Percentiles rank a stretch among this genome's conserved stretches.
These are phyloP conservation scores for Endotrypanum monterogeii DNA, from an alignment of 208 protist genomes.

Conservation along the genomic window DNA sequence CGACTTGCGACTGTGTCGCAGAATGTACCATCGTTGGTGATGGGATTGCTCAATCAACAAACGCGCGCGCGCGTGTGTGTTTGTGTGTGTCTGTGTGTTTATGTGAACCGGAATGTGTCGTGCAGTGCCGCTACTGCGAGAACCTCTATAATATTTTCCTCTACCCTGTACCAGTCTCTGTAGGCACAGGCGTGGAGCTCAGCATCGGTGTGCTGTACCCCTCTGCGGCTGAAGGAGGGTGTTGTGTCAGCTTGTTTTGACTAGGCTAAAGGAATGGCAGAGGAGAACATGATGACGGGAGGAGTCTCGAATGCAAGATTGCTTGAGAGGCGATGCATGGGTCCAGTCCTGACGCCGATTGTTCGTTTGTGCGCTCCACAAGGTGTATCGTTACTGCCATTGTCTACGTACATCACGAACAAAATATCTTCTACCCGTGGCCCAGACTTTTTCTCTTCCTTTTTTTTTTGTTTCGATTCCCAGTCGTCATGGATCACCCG, in stretches of 20 bases:
- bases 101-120: constrained; percentile 33
- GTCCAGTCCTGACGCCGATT: too few relatives aligned
- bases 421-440: too few relatives aligned
- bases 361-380: too few relatives aligned
- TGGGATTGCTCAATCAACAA: not conserved
- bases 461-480: too few relatives aligned
- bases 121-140: constrained; percentile 23
- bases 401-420: too few relatives aligned
- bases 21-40: not conserved
- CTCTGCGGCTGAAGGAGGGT: not conserved
- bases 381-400: too few relatives aligned
- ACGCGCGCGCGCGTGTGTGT: constrained; percentile 29
- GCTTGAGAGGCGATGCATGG: too few relatives aligned
- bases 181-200: constrained; percentile 7
- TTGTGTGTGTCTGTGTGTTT: constrained; percentile 24
- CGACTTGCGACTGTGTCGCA: not conserved
- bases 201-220: constrained; percentile 19
- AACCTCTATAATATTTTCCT: constrained; percentile 19
- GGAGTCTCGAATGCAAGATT: too few relatives aligned
- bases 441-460: too few relatives aligned
- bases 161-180: constrained; percentile 18
- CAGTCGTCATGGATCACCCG: too few relatives aligned
- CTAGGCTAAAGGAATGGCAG: constrained; percentile 18
- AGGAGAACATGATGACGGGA: constrained; percentile 26
- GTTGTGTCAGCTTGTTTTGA: constrained; percentile 2